Evolutionary conservation across 495 filamentous ascomycete genomes (phyloP).

Genomic region (Letharia columbiana): DNA sequence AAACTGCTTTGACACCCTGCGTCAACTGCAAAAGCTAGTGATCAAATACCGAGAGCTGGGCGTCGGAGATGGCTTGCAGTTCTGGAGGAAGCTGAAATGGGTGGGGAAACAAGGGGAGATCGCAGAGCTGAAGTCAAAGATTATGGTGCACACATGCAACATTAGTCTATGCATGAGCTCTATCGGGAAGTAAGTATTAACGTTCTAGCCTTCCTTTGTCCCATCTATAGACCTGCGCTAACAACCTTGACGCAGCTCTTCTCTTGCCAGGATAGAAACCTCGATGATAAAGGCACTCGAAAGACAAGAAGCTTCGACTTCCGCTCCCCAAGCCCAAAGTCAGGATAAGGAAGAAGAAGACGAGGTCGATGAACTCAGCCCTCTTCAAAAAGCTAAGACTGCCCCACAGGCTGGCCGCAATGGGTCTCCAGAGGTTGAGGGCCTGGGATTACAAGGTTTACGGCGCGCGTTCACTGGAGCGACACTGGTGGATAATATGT

Average conservation of each 20-base stretch:
- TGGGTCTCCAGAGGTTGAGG: constrained; percentile 8
- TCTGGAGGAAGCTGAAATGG: constrained; percentile 36
- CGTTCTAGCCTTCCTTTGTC: neutral
- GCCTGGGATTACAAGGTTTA: constrained; percentile 12
- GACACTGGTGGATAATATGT: constrained; percentile 17
- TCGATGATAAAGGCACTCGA: constrained; percentile 28
- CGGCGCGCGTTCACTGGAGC: constrained; percentile 16
- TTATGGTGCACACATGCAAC: constrained; percentile 34
- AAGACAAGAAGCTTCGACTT: constrained; percentile 22
- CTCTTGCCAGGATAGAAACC: constrained; percentile 28
- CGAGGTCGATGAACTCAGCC: constrained; percentile 11
- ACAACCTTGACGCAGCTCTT: constrained; percentile 23
- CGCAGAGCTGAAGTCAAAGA: constrained; percentile 32
- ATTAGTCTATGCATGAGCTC: constrained; percentile 34
- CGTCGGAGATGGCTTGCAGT: constrained; percentile 27
- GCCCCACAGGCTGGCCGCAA: neutral
- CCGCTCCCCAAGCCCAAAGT: neutral
- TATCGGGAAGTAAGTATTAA: constrained; percentile 32
- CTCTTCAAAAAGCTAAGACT: constrained; percentile 10
- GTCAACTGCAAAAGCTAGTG: constrained; percentile 28
- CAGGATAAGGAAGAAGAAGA: constrained; percentile 10
- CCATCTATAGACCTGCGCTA: neutral
- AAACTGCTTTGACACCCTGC: constrained; percentile 28
- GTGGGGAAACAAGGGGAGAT: constrained; percentile 30
- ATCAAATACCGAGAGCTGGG: constrained; percentile 28